A percentile compares a stretch with the other conserved stretches of the same genome.
Evolutionary conservation across 345 rosid species (phyloP).

Genomic region (Gossypium stocksii): DNA sequence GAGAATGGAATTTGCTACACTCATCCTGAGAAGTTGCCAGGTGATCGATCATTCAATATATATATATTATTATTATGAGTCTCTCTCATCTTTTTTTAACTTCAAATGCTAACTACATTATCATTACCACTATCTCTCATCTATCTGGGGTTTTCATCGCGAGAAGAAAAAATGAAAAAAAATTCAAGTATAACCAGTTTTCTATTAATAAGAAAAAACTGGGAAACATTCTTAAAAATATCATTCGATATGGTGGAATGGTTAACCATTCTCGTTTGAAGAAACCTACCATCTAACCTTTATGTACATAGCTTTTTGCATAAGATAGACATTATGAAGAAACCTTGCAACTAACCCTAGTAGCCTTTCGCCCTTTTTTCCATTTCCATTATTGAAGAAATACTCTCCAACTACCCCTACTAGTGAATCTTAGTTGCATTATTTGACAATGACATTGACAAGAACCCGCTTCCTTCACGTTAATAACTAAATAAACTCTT

Average conservation of each 20-base stretch:
- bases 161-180: too few relatives aligned
- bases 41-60: constrained; percentile 25
- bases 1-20: constrained; percentile 98
- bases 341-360: constrained; percentile 23
- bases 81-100: too few relatives aligned
- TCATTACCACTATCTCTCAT: neutral
- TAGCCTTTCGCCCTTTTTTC: neutral
- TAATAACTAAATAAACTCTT: neutral
- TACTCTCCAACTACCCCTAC: constrained; percentile 26
- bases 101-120: too few relatives aligned
- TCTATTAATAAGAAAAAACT: neutral
- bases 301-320: neutral
- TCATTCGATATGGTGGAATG: constrained; percentile 1
- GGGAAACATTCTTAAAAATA: neutral
- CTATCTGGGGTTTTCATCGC: too few relatives aligned
- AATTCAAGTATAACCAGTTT: too few relatives aligned
- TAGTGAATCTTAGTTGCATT: neutral
- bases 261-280: constrained; percentile 20
- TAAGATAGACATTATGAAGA: neutral
- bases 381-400: constrained; percentile 1
- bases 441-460: neutral
- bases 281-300: constrained; percentile 10
- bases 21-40: constrained; percentile 95
- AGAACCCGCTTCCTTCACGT: neutral
- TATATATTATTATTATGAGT: too few relatives aligned